Conservation (phyloP, 2,329 filamentous ascomycete species). For the Pyrenochaeta sp. region DNA sequence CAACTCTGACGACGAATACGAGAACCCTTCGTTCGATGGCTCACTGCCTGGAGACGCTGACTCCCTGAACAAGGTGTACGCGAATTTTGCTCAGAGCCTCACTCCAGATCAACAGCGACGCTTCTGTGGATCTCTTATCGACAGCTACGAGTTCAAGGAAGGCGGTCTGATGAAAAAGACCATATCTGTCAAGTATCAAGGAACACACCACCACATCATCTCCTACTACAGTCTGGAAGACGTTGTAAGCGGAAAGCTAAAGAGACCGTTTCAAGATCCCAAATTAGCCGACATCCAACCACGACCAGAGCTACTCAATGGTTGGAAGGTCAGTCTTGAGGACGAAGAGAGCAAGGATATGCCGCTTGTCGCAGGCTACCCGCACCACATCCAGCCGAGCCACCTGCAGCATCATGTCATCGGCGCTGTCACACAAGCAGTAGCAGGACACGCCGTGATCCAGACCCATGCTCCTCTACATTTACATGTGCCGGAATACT, state of each 20-base stretch:
- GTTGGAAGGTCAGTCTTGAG: slow-evolving; percentile 50
- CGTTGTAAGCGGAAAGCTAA: slow-evolving; percentile 59
- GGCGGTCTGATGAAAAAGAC: slow-evolving; percentile 91
- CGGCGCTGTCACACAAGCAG: slow-evolving; percentile 27
- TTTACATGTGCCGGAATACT: slow-evolving; percentile 43
- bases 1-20: slow-evolving; percentile 46
- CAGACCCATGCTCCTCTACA: slow-evolving; percentile 39
- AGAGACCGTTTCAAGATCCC: slow-evolving; percentile 46
- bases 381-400: slow-evolving; percentile 38
- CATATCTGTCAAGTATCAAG: slow-evolving; percentile 78
- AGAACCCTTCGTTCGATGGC: slow-evolving; percentile 35
- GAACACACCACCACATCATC: slow-evolving; percentile 83
- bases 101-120: slow-evolving; percentile 63
- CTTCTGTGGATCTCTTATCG: slow-evolving; percentile 83
- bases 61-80: slow-evolving; percentile 43
- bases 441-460: slow-evolving; percentile 32
- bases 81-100: slow-evolving; percentile 49
- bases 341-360: slow-evolving; percentile 49
- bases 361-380: slow-evolving; percentile 38
- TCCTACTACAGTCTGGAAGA: slow-evolving; percentile 88
- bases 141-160: slow-evolving; percentile 87
- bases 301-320: slow-evolving; percentile 42
- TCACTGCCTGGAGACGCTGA: slow-evolving; percentile 31
- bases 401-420: slow-evolving; percentile 40
- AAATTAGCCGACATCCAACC: slow-evolving; percentile 46